These are phyloP conservation scores for Closterium sp. DNA, from an alignment of 139 green algal species.

Conservation along the genomic window DNA sequence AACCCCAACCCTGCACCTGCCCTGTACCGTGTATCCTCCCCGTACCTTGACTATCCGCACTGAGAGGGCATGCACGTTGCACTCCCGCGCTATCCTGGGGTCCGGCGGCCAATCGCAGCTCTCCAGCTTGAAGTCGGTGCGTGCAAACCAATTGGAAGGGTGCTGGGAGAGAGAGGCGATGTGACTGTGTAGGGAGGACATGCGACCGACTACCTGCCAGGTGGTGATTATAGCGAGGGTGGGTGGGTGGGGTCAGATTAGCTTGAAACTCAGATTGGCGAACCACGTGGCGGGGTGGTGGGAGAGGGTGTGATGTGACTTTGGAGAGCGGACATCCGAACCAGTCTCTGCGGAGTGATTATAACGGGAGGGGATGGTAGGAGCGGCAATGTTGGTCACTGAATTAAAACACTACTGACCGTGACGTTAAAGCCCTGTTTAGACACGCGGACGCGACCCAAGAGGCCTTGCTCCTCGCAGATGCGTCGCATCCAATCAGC, in stretches of 20 bases:
- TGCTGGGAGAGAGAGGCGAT: conserved; percentile 3
- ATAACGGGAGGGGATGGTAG: too few relatives aligned
- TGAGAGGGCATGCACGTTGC: not conserved
- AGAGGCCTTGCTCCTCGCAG: conserved; percentile 49
- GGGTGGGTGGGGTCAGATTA: not conserved
- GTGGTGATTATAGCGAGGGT: not conserved
- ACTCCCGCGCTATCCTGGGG: not conserved
- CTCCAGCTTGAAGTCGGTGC: conserved; percentile 55
- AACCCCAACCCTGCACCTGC: too few relatives aligned
- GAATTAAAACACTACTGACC: conserved; percentile 1
- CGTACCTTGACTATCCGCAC: not conserved
- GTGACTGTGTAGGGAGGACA: conserved; percentile 23
- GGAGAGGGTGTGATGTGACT: too few relatives aligned
- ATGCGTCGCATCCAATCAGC: conserved; percentile 20
- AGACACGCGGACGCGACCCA: conserved; percentile 64
- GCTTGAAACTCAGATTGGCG: too few relatives aligned
- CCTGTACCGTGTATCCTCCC: too few relatives aligned
- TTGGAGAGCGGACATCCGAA: too few relatives aligned
- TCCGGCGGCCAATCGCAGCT: conserved; percentile 8
- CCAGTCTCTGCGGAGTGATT: too few relatives aligned
- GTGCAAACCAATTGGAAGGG: not conserved
- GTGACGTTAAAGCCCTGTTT: conserved; percentile 69
- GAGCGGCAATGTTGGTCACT: not conserved
- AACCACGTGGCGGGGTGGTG: too few relatives aligned
- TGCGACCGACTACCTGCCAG: conserved; percentile 19